Evolutionary conservation across 768 basidiomycete species (phyloP).

Genomic region (Amanita molliuscula): DNA sequence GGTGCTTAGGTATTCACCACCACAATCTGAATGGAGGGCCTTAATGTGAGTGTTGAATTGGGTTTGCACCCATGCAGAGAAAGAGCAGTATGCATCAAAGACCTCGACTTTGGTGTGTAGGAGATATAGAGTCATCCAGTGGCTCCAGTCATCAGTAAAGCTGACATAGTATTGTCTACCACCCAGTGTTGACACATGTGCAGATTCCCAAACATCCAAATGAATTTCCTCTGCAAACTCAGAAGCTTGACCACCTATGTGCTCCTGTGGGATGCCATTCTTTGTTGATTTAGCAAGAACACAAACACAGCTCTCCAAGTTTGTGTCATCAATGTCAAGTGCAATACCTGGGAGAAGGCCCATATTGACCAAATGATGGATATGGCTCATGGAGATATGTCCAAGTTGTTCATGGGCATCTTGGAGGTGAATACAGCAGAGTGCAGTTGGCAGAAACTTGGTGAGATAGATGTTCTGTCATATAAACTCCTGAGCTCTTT

Average conservation of each 20-base stretch:
- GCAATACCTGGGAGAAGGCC: background rate
- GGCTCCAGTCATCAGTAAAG: slow-evolving; percentile 24
- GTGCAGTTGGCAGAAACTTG: background rate
- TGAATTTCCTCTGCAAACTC: slow-evolving; percentile 26
- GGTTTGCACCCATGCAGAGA: background rate
- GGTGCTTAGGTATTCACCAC: slow-evolving; percentile 26
- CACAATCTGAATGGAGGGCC: slow-evolving; percentile 26
- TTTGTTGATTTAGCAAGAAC: slow-evolving; percentile 19
- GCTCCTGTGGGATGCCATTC: slow-evolving; percentile 20
- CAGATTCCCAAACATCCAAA: slow-evolving; percentile 35
- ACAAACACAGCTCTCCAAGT: slow-evolving; percentile 12
- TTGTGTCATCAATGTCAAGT: background rate
- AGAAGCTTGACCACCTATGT: slow-evolving; percentile 15
- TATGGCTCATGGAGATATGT: background rate
- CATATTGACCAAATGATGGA: background rate
- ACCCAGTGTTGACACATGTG: slow-evolving; percentile 16
- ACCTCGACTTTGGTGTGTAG: slow-evolving; percentile 21
- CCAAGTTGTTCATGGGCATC: background rate
- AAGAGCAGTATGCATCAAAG: background rate
- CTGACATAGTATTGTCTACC: slow-evolving; percentile 23
- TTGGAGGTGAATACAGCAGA: background rate
- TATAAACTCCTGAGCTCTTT: no score
- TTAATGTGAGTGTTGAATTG: slow-evolving; percentile 16
- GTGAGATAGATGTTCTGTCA: background rate
- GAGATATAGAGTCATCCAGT: slow-evolving; percentile 17